These are phyloP conservation scores for Ilex aquifolium DNA, from an alignment of 257 asterid genomes.

Conservation along the genomic window DNA sequence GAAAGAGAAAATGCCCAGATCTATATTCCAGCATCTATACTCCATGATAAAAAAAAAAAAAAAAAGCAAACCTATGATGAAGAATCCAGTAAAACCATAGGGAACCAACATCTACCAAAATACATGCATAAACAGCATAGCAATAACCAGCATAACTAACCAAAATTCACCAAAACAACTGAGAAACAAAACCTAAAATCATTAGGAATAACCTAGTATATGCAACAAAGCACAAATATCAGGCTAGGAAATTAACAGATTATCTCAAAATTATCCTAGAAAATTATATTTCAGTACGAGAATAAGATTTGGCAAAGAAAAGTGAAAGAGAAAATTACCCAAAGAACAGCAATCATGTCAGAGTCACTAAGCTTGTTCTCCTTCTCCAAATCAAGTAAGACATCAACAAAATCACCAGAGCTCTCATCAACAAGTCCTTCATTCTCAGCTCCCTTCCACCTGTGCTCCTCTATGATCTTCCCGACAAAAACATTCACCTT, in stretches of 20 bases:
- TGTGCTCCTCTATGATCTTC: constrained; percentile 55
- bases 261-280: no score
- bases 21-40: no score
- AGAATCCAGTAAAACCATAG: no score
- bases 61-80: no score
- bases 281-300: no score
- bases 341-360: constrained; percentile 76
- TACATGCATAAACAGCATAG: not conserved
- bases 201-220: not conserved
- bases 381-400: constrained; percentile 62
- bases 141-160: constrained; percentile 2
- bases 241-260: constrained; percentile 14
- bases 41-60: no score
- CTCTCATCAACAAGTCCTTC: constrained; percentile 12
- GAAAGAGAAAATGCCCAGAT: constrained; percentile 3
- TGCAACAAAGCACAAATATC: constrained; percentile 13
- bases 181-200: not conserved
- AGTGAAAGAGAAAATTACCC: constrained; percentile 38
- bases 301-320: not conserved
- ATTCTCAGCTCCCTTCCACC: constrained; percentile 22
- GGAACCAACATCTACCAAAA: no score
- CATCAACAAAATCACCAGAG: constrained; percentile 61
- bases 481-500: constrained; percentile 54
- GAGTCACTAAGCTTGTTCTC: constrained; percentile 48
- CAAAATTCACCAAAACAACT: constrained; percentile 6